Conservation (phyloP, 2,329 filamentous ascomycete genomes). For the Ceratocystis cacaofunesta region DNA sequence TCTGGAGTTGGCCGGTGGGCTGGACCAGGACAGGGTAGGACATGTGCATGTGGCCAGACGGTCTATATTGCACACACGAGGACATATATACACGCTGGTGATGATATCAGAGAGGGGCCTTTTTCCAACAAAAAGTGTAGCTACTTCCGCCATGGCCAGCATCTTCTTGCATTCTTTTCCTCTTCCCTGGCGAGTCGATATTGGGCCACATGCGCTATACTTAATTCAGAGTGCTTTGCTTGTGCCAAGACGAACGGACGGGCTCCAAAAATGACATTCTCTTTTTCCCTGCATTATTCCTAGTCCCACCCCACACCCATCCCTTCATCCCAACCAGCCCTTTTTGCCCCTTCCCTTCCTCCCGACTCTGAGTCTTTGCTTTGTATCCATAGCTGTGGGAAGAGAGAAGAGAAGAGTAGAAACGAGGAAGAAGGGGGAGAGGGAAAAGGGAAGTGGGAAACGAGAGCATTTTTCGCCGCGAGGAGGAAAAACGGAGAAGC, state of each 20-base stretch:
- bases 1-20: not conserved
- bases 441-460: not conserved
- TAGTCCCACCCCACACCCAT: not conserved
- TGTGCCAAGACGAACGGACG: slow-evolving; percentile 2
- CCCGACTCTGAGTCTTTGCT: not conserved
- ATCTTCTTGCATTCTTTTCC: not conserved
- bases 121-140: not conserved
- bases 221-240: not conserved
- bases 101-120: not conserved
- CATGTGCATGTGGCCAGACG: not conserved
- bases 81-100: not conserved
- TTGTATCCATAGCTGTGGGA: not conserved
- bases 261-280: slow-evolving; percentile 1
- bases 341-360: not conserved
- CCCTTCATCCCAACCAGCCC: not conserved
- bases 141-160: not conserved
- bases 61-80: not conserved
- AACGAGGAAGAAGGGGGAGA: not conserved
- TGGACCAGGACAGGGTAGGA: not conserved
- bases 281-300: not conserved
- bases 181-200: not conserved
- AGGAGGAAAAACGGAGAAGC: not conserved
- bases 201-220: not conserved
- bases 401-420: not conserved
- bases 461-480: not conserved